Base-by-base conservation (phyloP, 495 filamentous ascomycete species). In the Penicillium antarcticum region DNA sequence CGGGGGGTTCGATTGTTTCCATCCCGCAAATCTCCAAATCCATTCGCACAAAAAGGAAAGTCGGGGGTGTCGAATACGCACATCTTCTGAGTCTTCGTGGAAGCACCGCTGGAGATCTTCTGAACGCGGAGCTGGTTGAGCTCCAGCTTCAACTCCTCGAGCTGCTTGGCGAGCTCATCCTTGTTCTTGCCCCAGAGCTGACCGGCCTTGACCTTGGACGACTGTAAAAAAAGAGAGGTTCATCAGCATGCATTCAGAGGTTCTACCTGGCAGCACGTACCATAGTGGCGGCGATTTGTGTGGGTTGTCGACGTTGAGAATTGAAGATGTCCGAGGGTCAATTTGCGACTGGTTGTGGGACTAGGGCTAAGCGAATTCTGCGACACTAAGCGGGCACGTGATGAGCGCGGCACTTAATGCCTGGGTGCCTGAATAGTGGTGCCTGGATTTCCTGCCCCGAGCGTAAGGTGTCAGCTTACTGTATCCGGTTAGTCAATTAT, bases 171-270 rank as follows among this genome's bases (percentile, higher is more conserved):
- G 73, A 98, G 83, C 61, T 98, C 95, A 67, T 92, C 88, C 86
- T 97, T 97, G 86, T 80, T 88, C 91, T 99, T 99, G 76, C 86
- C 85, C 94, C 95, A 97, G 73, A 99, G 88, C 78, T 86, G 82
- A 78, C 80, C 84, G 72, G 91, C 83, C 84, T 96, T 97, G 76
- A 97, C 89, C 81, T 95, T 95, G 72, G 83, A 80, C 79, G 91
- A 95, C 91, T 92, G 57, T 21, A 59, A 48, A 55, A 46, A 44
- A 52, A 17, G 31, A 49, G 47, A 23, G 37, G 29, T 43, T 43
- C 45, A 42, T 70, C 57, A 72, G 66, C 47, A 48, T 38, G 34
- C 18, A 5, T 39, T 35, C 13, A 14, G 13, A 51, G 53, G 51
- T 40, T 35, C 45, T 26, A 42, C 41, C 16, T 38, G 34, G 42